Percentiles rank a stretch among this genome's conserved stretches.
These are phyloP conservation scores for Francoa sonchifolia DNA, from an alignment of 441 rosid genomes.

Conservation along the genomic window DNA sequence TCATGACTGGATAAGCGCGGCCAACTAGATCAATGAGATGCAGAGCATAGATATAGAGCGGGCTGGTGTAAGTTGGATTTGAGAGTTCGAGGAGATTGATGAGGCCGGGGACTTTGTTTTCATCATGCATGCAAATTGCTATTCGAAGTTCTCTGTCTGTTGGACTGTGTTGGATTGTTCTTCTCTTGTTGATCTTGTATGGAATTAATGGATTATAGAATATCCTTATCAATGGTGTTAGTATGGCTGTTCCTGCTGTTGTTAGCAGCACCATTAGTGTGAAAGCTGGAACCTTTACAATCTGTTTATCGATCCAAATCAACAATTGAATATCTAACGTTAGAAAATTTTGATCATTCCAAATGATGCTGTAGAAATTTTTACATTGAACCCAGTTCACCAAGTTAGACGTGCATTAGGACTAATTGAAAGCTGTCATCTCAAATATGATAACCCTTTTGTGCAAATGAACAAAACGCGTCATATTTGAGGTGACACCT, in stretches of 20 bases:
- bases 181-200: constrained; percentile 47
- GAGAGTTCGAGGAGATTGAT: constrained; percentile 43
- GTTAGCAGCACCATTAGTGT: constrained; percentile 33
- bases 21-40: constrained; percentile 44
- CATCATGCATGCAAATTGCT: constrained; percentile 33
- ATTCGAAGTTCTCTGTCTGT: constrained; percentile 25
- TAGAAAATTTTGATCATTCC: neutral
- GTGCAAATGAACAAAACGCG: too few relatives aligned
- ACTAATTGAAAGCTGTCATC: too few relatives aligned
- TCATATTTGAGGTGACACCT: neutral
- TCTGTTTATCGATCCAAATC: too few relatives aligned
- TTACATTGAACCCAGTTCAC: too few relatives aligned
- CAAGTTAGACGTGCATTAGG: too few relatives aligned
- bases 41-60: constrained; percentile 35
- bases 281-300: constrained; percentile 19
- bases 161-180: constrained; percentile 62
- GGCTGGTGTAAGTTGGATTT: constrained; percentile 30
- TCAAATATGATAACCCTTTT: too few relatives aligned
- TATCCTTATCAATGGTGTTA: constrained; percentile 32
- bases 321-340: too few relatives aligned
- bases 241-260: constrained; percentile 15
- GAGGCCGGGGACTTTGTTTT: constrained; percentile 28
- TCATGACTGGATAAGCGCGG: constrained; percentile 34
- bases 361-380: neutral
- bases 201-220: constrained; percentile 63